These are phyloP conservation scores for Phytophthora vignae DNA, from an alignment of 352 stramenopile genomes.

Conservation along the genomic window DNA sequence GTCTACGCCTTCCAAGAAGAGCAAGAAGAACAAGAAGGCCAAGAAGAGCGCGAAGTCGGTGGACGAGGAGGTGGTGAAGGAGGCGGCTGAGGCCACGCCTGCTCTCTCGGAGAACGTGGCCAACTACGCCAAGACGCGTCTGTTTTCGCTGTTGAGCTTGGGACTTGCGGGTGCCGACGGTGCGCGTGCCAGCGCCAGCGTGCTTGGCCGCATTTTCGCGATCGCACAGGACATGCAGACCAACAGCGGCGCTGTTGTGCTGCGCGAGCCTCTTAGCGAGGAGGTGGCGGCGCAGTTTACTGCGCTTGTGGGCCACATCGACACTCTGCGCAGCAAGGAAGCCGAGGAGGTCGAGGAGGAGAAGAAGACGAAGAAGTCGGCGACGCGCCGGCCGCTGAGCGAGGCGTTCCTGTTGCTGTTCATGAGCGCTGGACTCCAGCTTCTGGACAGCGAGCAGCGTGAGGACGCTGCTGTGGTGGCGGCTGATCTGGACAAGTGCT, in stretches of 20 bases:
- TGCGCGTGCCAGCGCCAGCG: constrained; percentile 37
- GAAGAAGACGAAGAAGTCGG: constrained; percentile 32
- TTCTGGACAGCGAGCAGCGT: constrained; percentile 75
- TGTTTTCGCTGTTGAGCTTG: constrained; percentile 71
- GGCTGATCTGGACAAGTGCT: constrained; percentile 77
- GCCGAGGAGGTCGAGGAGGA: constrained; percentile 39
- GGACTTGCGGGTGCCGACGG: constrained; percentile 54
- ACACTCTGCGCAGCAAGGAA: constrained; percentile 46
- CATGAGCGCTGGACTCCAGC: constrained; percentile 76
- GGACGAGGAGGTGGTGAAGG: constrained; percentile 29
- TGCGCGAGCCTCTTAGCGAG: constrained; percentile 56
- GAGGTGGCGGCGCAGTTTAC: constrained; percentile 34
- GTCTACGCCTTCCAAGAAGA: constrained; percentile 57
- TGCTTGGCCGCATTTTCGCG: constrained; percentile 58
- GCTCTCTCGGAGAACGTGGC: constrained; percentile 59
- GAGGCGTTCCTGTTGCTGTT: constrained; percentile 81
- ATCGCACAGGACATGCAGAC: constrained; percentile 50
- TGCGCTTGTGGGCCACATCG: constrained; percentile 37
- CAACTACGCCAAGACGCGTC: constrained; percentile 60
- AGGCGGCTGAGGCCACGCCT: constrained; percentile 42
- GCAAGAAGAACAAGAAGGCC: constrained; percentile 50
- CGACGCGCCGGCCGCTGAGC: constrained; percentile 45
- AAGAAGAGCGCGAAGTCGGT: constrained; percentile 40
- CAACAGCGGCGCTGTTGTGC: constrained; percentile 21
- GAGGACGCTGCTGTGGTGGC: constrained; percentile 63